Evolutionary conservation across 768 basidiomycete species (phyloP), one percentile per base, ranked within the genome.

Genomic region (Lentinus brumalis): DNA sequence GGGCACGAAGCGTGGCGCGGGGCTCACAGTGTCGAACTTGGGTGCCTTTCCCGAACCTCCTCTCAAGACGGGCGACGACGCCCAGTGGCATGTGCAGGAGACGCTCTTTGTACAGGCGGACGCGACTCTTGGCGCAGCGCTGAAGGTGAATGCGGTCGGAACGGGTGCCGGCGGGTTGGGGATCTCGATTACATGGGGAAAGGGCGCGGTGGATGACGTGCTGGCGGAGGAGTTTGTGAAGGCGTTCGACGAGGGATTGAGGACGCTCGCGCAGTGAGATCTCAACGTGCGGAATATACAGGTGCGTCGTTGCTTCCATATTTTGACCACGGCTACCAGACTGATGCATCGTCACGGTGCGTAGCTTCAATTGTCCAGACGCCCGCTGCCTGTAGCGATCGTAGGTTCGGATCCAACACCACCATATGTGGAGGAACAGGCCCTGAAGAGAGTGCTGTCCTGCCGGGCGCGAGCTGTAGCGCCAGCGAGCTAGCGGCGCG

Each of bases 21-120:
- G 71, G 35, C 54, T 80, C 16, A 74, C 75, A 60, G 53, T 79
- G 11, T 79, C 78, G n/a, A 80, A 80, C 63, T 53, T 76, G 14
- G 78, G 78, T 11, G 65, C 61, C 2, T 71, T 76, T 45, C 56
- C 63, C 11, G 51, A 49, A 40, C 15, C 30, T 1, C 21, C 15
- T 18, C 53, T 14, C 3, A 40, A 12, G 26, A 30, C 9, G 29
- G 18, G 40, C 46, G 32, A 53, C 1, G 40, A 40, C 12, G 41
- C 11, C 5, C 47, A 40, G 50, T 71, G 70, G 70, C 39, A 14
- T n/a, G 67, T 70, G 15, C 63, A 29, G 2, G 55, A 57, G 16
- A 58, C 62, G 45, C 50, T 46, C 16, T 67, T 70, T 47, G 56
- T 51, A 7, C 69, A 69, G 56, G 53, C 63, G 26, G 60, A 69